These are phyloP conservation scores for Canavalia ensiformis DNA, from an alignment of 306 rosid species.

Conservation along the genomic window DNA sequence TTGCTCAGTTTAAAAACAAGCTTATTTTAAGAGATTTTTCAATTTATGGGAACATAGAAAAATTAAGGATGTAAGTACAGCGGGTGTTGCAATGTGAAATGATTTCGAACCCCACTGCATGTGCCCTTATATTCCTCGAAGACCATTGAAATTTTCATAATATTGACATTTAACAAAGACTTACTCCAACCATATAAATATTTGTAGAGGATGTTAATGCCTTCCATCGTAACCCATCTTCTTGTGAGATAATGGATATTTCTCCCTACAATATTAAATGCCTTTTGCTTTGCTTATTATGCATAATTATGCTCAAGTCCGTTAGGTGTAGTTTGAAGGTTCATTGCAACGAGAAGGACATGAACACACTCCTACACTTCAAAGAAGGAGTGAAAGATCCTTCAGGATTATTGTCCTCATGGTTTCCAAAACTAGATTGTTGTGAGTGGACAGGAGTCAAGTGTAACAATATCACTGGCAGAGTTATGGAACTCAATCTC, in stretches of 20 bases:
- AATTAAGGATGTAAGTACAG: too few relatives aligned
- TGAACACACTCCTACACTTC: constrained; percentile 11
- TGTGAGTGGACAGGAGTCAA: constrained; percentile 5
- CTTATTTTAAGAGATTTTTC: too few relatives aligned
- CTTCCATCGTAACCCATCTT: neutral
- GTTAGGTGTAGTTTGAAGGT: neutral
- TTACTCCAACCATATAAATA: too few relatives aligned
- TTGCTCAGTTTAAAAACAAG: too few relatives aligned
- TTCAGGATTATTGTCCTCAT: neutral
- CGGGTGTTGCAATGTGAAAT: too few relatives aligned
- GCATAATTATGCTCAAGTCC: neutral
- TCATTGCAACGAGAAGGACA: constrained; percentile 23
- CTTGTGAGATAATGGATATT: neutral
- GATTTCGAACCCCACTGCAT: too few relatives aligned
- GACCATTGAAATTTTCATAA: neutral
- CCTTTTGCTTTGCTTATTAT: neutral
- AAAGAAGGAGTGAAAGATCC: constrained; percentile 18
- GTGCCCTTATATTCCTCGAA: neutral
- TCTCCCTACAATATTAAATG: neutral
- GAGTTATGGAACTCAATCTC: constrained; percentile 7
- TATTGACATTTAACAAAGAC: neutral
- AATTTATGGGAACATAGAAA: too few relatives aligned
- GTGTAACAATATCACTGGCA: neutral
- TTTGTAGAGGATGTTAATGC: neutral
- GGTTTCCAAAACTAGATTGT: constrained; percentile 8